phyloP scores from a whole-genome alignment of 2,329 filamentous ascomycete species.

The Ophiostoma sp. region DNA sequence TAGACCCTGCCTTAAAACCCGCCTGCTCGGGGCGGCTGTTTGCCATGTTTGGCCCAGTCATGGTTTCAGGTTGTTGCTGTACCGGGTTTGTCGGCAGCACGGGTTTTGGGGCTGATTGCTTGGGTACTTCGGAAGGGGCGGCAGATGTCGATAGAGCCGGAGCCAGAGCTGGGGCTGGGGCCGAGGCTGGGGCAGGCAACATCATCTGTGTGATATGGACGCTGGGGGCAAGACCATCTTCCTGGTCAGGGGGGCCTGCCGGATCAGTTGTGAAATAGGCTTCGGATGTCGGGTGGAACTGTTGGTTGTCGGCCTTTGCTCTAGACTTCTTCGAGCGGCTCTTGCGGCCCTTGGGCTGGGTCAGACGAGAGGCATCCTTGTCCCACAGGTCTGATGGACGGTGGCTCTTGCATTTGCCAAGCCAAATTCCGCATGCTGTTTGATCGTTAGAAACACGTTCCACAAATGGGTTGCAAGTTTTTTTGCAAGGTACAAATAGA shows the following conservation, averaged over 20 bases:
- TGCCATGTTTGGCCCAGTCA: background rate
- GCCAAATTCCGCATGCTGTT: constrained; percentile 83
- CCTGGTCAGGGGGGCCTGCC: constrained; percentile 42
- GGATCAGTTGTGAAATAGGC: constrained; percentile 52
- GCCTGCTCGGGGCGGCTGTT: constrained; percentile 11
- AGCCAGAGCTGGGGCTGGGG: background rate
- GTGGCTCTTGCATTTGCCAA: constrained; percentile 80
- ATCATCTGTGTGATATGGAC: background rate
- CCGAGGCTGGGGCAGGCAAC: background rate
- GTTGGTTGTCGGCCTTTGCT: constrained; percentile 44
- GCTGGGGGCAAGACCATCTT: constrained; percentile 22
- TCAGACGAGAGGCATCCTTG: constrained; percentile 51
- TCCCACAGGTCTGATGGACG: constrained; percentile 81
- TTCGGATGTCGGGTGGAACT: constrained; percentile 48
- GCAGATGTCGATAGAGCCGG: background rate
- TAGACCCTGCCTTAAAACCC: constrained; percentile 35
- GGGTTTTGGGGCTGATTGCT: background rate
- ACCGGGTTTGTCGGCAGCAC: background rate
- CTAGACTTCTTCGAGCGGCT: constrained; percentile 45
- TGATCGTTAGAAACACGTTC: constrained; percentile 14
- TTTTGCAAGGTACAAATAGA: background rate
- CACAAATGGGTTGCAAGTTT: background rate
- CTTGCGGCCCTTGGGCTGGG: constrained; percentile 48
- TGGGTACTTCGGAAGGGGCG: background rate
- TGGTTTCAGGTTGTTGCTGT: background rate